Base-by-base conservation (phyloP, 2,329 filamentous ascomycete species). In the Calonectria hawksworthii region DNA sequence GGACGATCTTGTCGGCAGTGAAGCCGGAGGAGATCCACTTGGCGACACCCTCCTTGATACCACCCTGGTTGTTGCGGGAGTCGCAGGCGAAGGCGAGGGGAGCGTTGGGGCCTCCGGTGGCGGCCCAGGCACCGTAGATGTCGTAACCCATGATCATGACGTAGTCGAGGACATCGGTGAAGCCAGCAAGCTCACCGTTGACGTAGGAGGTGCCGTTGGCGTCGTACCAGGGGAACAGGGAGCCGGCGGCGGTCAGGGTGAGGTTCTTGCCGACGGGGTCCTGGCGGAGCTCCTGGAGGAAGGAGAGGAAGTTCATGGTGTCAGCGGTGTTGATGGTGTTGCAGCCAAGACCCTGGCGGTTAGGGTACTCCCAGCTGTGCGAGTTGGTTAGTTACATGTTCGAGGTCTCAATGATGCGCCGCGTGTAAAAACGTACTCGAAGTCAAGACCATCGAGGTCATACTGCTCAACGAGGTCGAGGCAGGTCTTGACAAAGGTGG, bases 71-170 rank as follows among this genome's bases (percentile, higher is more conserved):
- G 76, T 79, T 79, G 0, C 78, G 76, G 1, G 69, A 16, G 34
- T 79, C 78, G 28, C 78, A 79, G 0, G 61, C 30, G 18, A 56
- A 54, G 9, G 36, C 65, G 0, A 79, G 71, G 4, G 78, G 44
- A 2, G 78, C 56, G 23, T 79, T 77, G 2, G 78, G 78, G 0
- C 78, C 78, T 4, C 76, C 78, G 1, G 69, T 72, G 0, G 75
- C 13, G 18, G 76, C 34, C 78, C 78, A 79, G 8, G 73, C 75
- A 5, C 78, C 78, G 2, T 72, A 69, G n/a, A 78, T 50, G 1
- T 79, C 78, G n/a, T 80, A 79, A 69, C 75, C 78, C 78, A 79
- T 79, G n/a, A 79, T 56, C 75, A 80, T 78, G 32, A 79, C 54
- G 52, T 80, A 79, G 30, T 79, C 70, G 10, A 79, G 18, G 8